Conservation (phyloP, 164 flowering plant species). For the Vitis vinifera region ASM3070453v1 NC_081822.1:34937501-34938000, state of each 20-base stretch:
- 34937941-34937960: slow-evolving; percentile 21
- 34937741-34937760: slow-evolving; percentile 29
- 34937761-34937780: slow-evolving; percentile 11
- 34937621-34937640: too few species aligned
- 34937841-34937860: slow-evolving; percentile 37
- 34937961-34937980: slow-evolving; percentile 56
- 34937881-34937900: slow-evolving; percentile 31
- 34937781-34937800: slow-evolving; percentile 36
- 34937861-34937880: slow-evolving; percentile 57
- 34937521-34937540: too few species aligned
- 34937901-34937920: not conserved
- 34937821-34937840: slow-evolving; percentile 43
- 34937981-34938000: slow-evolving; percentile 51
- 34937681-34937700: slow-evolving; percentile 5
- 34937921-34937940: slow-evolving; percentile 10
- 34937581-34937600: too few species aligned
- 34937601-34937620: too few species aligned
- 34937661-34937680: not conserved
- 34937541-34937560: too few species aligned
- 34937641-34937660: too few species aligned
- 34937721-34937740: not conserved
- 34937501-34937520: too few species aligned
- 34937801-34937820: slow-evolving; percentile 66
- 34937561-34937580: too few species aligned
- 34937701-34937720: not conserved